A percentile compares a stretch with the other conserved stretches of the same genome.
Conservation (phyloP, 192 early-diverging fungal genomes). For the Coemansia sp. region DNA sequence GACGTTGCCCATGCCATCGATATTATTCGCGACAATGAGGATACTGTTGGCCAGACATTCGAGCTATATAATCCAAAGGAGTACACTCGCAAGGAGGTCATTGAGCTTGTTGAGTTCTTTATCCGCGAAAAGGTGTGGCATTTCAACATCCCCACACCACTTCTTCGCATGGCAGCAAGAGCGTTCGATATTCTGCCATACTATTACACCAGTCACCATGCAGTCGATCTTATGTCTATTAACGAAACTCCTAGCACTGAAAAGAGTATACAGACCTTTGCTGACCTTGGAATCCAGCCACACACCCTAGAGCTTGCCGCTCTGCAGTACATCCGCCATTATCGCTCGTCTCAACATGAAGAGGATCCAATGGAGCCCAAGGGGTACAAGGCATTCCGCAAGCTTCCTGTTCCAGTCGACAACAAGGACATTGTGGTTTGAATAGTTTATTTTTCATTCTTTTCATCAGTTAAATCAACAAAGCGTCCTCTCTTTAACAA, state of each 20-base stretch:
- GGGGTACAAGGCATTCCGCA: constrained; percentile 55
- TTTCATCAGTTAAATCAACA: background rate
- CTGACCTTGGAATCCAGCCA: constrained; percentile 82
- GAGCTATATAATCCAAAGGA: constrained; percentile 84
- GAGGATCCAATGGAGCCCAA: constrained; percentile 54
- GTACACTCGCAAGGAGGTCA: constrained; percentile 71
- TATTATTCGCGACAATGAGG: constrained; percentile 68
- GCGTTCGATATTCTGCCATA: constrained; percentile 68
- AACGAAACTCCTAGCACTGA: constrained; percentile 65
- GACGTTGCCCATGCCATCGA: constrained; percentile 89
- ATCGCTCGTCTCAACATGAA: constrained; percentile 66
- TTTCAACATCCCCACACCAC: constrained; percentile 69
- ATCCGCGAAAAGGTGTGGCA: constrained; percentile 62
- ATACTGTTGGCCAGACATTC: constrained; percentile 78
- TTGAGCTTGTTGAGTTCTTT: constrained; percentile 70
- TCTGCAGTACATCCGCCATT: constrained; percentile 80
- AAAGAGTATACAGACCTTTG: constrained; percentile 76
- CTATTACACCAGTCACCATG: constrained; percentile 81
- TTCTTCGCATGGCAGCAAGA: constrained; percentile 68
- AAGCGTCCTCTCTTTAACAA: background rate
- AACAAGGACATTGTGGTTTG: constrained; percentile 54
- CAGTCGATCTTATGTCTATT: constrained; percentile 78
- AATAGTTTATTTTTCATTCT: background rate
- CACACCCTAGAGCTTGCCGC: constrained; percentile 77
- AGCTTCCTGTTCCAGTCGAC: constrained; percentile 37